Conservation (phyloP, 208 protist genomes). For the Leishmania major region DNA sequence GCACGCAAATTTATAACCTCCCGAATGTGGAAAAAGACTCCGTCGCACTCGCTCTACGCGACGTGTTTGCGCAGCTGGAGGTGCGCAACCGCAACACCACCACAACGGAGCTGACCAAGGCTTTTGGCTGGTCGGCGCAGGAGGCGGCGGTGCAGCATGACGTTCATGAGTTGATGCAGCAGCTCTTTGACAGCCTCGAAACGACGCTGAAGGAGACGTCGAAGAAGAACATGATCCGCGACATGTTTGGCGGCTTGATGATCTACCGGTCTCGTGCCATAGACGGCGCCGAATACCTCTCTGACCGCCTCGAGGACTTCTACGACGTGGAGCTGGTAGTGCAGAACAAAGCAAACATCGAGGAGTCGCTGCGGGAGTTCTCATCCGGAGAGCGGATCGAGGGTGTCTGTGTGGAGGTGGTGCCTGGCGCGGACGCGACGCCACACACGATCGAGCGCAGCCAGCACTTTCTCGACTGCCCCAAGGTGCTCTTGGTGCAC, state of each 20-base stretch:
- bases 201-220: slow-evolving; percentile 75
- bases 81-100: slow-evolving; percentile 44
- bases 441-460: slow-evolving; percentile 78
- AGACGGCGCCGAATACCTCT: slow-evolving; percentile 68
- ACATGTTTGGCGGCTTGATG: slow-evolving; percentile 77
- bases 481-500: slow-evolving; percentile 90
- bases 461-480: slow-evolving; percentile 69
- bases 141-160: slow-evolving; percentile 88
- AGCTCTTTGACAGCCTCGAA: slow-evolving; percentile 86
- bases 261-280: slow-evolving; percentile 75
- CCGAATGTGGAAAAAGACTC: slow-evolving; percentile 26
- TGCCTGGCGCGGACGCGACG: slow-evolving; percentile 40
- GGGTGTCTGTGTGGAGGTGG: slow-evolving; percentile 76
- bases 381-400: slow-evolving; percentile 79
- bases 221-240: slow-evolving; percentile 64
- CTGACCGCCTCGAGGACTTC: slow-evolving; percentile 77
- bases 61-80: slow-evolving; percentile 79
- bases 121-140: slow-evolving; percentile 84
- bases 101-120: slow-evolving; percentile 83
- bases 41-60: slow-evolving; percentile 59
- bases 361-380: slow-evolving; percentile 78
- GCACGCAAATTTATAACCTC: slow-evolving; percentile 48
- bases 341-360: slow-evolving; percentile 70
- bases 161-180: slow-evolving; percentile 87
- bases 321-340: slow-evolving; percentile 91